Evolutionary conservation across 495 filamentous ascomycete genomes (phyloP).

Genomic region (Penicillium alfredii): DNA sequence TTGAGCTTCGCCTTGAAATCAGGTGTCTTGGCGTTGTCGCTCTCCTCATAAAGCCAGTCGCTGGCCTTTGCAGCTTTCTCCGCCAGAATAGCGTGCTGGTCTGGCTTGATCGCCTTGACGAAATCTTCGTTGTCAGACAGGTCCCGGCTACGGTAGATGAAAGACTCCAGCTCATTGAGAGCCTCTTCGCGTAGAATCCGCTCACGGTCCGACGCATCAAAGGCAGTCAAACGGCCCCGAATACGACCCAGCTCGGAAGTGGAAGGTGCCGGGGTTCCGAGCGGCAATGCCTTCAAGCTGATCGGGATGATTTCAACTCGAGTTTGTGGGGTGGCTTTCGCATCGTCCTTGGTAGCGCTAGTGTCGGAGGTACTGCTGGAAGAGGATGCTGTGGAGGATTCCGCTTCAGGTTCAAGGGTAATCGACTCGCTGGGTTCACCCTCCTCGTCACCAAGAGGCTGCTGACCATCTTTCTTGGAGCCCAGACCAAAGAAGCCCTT

Average conservation of each 20-base stretch:
- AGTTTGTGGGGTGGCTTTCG: conserved; percentile 50
- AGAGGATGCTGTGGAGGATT: conserved; percentile 40
- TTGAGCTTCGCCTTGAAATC: conserved; percentile 67
- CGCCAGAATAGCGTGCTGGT: conserved; percentile 56
- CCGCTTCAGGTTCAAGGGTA: conserved; percentile 45
- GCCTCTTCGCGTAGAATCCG: conserved; percentile 77
- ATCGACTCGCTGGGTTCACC: conserved; percentile 42
- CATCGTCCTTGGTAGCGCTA: conserved; percentile 41
- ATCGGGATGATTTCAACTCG: conserved; percentile 66
- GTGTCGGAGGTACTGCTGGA: conserved; percentile 41
- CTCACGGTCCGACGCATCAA: conserved; percentile 74
- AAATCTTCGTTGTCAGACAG: conserved; percentile 71
- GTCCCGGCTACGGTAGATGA: conserved; percentile 85
- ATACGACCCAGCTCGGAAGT: conserved; percentile 57
- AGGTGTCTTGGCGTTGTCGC: conserved; percentile 63
- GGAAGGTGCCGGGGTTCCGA: conserved; percentile 54
- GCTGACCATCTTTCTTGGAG: conserved; percentile 74
- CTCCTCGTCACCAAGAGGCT: conserved; percentile 59
- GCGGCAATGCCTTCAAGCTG: conserved; percentile 51
- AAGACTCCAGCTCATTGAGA: conserved; percentile 88
- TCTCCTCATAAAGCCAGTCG: conserved; percentile 89
- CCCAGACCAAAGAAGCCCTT: conserved; percentile 95
- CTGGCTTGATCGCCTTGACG: conserved; percentile 57
- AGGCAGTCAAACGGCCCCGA: conserved; percentile 67
- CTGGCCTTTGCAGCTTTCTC: conserved; percentile 59